Evolutionary conservation across 2,329 filamentous ascomycete genomes (phyloP), one percentile per base, ranked within the genome.

Genomic region (Paecilomyces niveus): DNA sequence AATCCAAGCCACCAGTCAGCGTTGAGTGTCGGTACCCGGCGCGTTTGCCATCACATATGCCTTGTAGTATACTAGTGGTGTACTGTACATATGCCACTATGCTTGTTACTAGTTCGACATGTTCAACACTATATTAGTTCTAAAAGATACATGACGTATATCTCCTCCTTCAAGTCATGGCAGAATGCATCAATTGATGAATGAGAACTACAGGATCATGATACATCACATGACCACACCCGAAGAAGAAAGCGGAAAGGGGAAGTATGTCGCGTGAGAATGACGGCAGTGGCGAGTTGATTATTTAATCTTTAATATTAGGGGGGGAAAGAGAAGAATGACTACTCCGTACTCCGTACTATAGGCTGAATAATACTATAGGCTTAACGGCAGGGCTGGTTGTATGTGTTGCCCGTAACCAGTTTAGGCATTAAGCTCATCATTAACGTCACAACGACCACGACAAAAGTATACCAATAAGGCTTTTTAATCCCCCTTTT

Each of bases 161-260:
- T 8, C 7, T 32, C 31, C 10, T 11, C 13, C 32, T 33, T 11
- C 32, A 11, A 9, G n/a, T 50, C 15, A 22, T 26, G 24, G 24
- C 24, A 18, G 2, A 50, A 50, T 18, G 3, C 9, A 50, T 50
- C 45, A 24, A 50, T 21, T 15, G n/a, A 22, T 18, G 3, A 24
- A 50, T 29, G 26, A n/a, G n/a, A 21, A 7, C 11, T 21, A 24
- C 4, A 10, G 45, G 21, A 10, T 8, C n/a, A 33, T 1, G 33
- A n/a, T 13, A 29, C 45, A 54, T 55, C 54, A 55, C 54, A 22
- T 55, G 54, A 58, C 24, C 39, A n/a, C 13, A 26, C 35, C n/a
- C n/a, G 57, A 53, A 62, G 63, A 59, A 1, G 54, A 21, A 51
- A 29, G 55, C 29, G 57, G 54, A 62, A 64, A 59, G 2, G 52